Evolutionary conservation across 345 rosid genomes (phyloP), one percentile per base, ranked within the genome.

Genomic region (Camelina laxa): DNA sequence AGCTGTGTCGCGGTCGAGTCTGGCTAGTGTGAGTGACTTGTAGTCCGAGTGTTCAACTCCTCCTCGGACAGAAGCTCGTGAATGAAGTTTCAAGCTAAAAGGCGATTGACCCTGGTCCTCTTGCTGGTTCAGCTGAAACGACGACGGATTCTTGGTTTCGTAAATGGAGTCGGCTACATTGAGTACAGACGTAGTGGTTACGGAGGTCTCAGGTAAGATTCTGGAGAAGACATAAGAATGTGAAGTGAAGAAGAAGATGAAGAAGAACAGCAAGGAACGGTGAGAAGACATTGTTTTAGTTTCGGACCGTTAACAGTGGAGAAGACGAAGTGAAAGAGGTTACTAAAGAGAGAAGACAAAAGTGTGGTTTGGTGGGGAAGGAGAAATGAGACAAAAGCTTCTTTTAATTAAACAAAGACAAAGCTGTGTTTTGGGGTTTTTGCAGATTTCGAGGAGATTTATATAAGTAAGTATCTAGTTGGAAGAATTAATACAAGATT

Each of bases 1-100:
- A 74, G 84, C 83, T 7, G 89, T 77, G 87, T 92, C 98, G 1
- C 97, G 95, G 72, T 62, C 58, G 54, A 90, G 91, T 54, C 95
- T 77, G 5, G 93, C 78, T 27, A 85, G 69, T 15, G 87, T 83
- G 53, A 90, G 80, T 10, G 96, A 86, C 36, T 74, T 90, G 82
- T 90, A 89, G 85, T 89, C 91, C 31, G 8, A 2, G 16, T 85
- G 88, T 22, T 72, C 48, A 38, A 73, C n/a, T 65, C 72, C n/a
- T 65, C 72, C 76, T 5, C 51, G 78, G 27, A 90, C 39, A 0
- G 88, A 82, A 64, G 70, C 65, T 70, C 96, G 82, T 0, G 98
- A 19, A 69, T 73, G 90, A 45, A 92, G 83, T 62, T 84, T 81
- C 42, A 92, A 66, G 24, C 75, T 75, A 16, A 85, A 50, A 1